Evolutionary conservation across 2,329 filamentous ascomycete genomes (phyloP), one percentile per base, ranked within the genome.

Genomic region (Alternaria angustiovoidea): DNA sequence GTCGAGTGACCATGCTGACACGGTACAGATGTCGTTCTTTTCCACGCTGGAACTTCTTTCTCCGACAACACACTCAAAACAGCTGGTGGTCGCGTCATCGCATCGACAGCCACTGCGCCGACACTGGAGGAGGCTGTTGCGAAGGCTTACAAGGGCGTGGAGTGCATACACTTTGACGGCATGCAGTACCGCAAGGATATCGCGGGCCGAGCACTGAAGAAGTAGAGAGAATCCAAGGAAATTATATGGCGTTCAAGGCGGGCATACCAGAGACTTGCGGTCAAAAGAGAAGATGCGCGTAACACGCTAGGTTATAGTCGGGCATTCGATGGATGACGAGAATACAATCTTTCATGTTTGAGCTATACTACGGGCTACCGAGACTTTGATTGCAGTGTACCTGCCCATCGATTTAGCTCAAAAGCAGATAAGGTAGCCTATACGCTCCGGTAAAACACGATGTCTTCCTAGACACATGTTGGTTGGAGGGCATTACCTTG

Each of bases 131-230:
- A 91, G 53, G 95, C 95, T 0, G 92, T 98, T 1, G 87, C 89
- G 71, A 91, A 90, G 75, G 93, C 93, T n/a, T 99, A 99, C 77
- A 85, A 88, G 64, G 93, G 92, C 32, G 89, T 97, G 22, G 85
- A 89, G 57, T 85, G 87, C 54, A 94, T 97, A 72, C 84, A 90
- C 59, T 97, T 97, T 68, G 88, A 94, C 54, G 89, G 89, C 68
- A 96, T 96, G 89, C 94, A 96, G 80, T 97, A 88, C 83, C 88
- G 94, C 69, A 95, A 89, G 79, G 95, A 98, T 66, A 98, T 99
- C 78, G 95, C 93, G 2, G 79, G 78, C 7, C 73, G 81, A n/a
- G 82, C 82, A 5, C 66, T 84, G 68, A 78, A 66, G 61, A 74
- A 73, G 65, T 76, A 61, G 57, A 34, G 49, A 46, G 4, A 2